Conservation (phyloP, 2,329 filamentous ascomycete species). For the Cryphonectria carpinicola region DNA sequence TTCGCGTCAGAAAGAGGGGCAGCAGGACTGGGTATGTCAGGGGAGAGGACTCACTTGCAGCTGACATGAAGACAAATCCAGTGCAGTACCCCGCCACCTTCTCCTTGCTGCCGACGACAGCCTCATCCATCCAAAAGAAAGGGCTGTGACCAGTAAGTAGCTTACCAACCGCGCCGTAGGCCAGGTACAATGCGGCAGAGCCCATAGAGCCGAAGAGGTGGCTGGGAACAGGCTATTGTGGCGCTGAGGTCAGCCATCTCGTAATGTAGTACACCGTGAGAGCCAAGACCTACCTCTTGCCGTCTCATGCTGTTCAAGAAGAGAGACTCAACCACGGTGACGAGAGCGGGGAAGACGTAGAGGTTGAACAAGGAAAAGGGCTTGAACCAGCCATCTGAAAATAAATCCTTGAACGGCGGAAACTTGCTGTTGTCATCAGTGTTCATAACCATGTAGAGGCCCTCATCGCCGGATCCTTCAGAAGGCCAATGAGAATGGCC, state of each 20-base stretch:
- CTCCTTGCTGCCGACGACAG: constrained; percentile 47
- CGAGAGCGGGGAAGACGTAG: constrained; percentile 46
- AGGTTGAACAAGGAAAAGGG: constrained; percentile 52
- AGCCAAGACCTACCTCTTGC: constrained; percentile 45
- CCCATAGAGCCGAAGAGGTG: constrained; percentile 49
- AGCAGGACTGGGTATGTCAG: not conserved
- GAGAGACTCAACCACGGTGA: constrained; percentile 51
- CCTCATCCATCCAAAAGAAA: constrained; percentile 57
- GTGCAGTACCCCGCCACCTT: constrained; percentile 49
- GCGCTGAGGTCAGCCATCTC: constrained; percentile 7
- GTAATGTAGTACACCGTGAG: not conserved
- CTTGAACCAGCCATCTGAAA: constrained; percentile 53
- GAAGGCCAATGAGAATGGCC: constrained; percentile 42
- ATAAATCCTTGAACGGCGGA: constrained; percentile 49
- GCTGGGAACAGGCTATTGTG: constrained; percentile 46
- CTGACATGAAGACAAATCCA: constrained; percentile 49
- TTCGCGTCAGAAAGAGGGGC: constrained; percentile 25
- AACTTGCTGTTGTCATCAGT: constrained; percentile 11
- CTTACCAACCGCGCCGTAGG: constrained; percentile 53
- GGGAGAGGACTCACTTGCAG: constrained; percentile 47
- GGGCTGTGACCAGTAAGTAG: constrained; percentile 49
- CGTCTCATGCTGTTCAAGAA: constrained; percentile 59
- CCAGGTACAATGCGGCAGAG: constrained; percentile 50
- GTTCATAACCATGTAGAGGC: constrained; percentile 15
- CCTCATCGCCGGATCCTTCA: constrained; percentile 14